phyloP scores from a whole-genome alignment of 2,329 filamentous ascomycete species.

The Fusarium devonianum region DNA sequence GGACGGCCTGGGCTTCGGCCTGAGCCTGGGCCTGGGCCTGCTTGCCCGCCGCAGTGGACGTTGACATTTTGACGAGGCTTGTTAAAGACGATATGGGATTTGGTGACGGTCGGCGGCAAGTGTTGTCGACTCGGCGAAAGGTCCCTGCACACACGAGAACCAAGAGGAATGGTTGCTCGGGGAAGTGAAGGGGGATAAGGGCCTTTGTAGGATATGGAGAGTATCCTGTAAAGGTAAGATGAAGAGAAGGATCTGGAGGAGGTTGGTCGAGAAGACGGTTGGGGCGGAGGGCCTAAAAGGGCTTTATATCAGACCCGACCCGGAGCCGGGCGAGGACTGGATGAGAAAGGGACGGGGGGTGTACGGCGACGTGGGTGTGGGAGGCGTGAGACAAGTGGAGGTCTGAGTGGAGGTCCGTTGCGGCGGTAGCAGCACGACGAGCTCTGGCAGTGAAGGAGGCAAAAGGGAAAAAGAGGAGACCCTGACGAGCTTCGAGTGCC shows the following conservation, averaged over 20 bases:
- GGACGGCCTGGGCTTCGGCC: slow-evolving; percentile 51
- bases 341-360: slow-evolving; percentile 25
- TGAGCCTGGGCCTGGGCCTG: slow-evolving; percentile 46
- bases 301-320: slow-evolving; percentile 41
- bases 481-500: not conserved
- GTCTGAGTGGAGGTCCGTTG: slow-evolving; percentile 28
- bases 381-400: slow-evolving; percentile 39
- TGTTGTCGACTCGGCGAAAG: slow-evolving; percentile 18
- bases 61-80: slow-evolving; percentile 43
- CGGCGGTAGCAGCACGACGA: slow-evolving; percentile 16
- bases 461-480: slow-evolving; percentile 15
- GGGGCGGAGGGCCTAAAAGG: slow-evolving; percentile 40
- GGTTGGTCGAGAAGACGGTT: slow-evolving; percentile 29
- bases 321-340: slow-evolving; percentile 30
- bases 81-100: slow-evolving; percentile 6
- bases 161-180: slow-evolving; percentile 29
- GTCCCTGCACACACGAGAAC: slow-evolving; percentile 33
- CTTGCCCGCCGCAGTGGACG: slow-evolving; percentile 50
- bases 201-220: slow-evolving; percentile 24
- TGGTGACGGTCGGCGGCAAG: slow-evolving; percentile 19
- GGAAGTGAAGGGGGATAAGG: slow-evolving; percentile 15
- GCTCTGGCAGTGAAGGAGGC: slow-evolving; percentile 14
- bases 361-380: slow-evolving; percentile 12
- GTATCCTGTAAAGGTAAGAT: slow-evolving; percentile 26
- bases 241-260: slow-evolving; percentile 19